phyloP scores from a whole-genome alignment of 2,329 filamentous ascomycete species.

The Bretziella fagacearum region DNA sequence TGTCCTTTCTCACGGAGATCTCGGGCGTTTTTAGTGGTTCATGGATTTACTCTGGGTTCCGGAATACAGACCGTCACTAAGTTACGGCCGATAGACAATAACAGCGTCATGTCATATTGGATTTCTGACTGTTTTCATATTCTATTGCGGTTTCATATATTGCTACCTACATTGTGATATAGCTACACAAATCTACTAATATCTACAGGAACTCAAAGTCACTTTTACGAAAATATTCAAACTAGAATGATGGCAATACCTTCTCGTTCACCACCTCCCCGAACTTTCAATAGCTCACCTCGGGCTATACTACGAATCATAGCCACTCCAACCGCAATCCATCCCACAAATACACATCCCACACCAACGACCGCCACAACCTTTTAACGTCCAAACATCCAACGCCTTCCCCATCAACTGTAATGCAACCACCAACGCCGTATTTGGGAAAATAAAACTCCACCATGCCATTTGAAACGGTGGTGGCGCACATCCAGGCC shows the following conservation, averaged over 20 bases:
- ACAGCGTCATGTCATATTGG: no score
- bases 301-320: slow-evolving; percentile 46
- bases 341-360: slow-evolving; percentile 46
- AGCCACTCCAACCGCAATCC: slow-evolving; percentile 48
- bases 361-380: slow-evolving; percentile 54
- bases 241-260: neutral
- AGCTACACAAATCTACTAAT: neutral
- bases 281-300: neutral
- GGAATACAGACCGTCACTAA: no score
- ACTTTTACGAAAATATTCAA: neutral
- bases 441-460: slow-evolving; percentile 69
- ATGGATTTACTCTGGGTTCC: no score
- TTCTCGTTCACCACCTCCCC: neutral
- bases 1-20: no score
- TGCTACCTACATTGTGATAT: no score
- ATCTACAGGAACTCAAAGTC: neutral
- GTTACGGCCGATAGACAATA: no score
- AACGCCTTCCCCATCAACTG: slow-evolving; percentile 51
- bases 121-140: no score
- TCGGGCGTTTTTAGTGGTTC: no score
- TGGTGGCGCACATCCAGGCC: slow-evolving; percentile 35
- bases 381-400: slow-evolving; percentile 38
- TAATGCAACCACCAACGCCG: slow-evolving; percentile 57
- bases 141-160: no score
- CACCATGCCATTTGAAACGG: slow-evolving; percentile 77